These are phyloP conservation scores for Phialemoniopsis sp. DNA, from an alignment of 2,329 filamentous ascomycete species.

Conservation along the genomic window DNA sequence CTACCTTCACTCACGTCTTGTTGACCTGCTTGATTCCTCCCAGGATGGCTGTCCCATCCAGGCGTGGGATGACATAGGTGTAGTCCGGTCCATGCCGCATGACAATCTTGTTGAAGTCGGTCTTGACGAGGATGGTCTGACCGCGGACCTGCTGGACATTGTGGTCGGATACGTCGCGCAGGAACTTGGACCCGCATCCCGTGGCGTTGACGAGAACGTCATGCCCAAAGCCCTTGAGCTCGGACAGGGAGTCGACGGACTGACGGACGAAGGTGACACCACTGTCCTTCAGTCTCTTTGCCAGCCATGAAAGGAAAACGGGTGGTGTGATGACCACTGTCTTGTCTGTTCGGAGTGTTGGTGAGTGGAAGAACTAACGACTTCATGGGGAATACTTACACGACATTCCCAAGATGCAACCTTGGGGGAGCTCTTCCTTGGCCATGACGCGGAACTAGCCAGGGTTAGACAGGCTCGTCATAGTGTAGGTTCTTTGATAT, in stretches of 20 bases:
- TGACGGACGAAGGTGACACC: conserved; percentile 17
- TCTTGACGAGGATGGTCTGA: conserved; percentile 17
- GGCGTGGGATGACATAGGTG: conserved; percentile 16
- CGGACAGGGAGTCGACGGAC: conserved; percentile 11
- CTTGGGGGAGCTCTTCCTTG: conserved; percentile 3
- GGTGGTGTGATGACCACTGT: conserved; percentile 15
- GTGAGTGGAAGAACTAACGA: too few species aligned
- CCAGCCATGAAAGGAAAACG: conserved; percentile 18
- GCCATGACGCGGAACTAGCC: neutral
- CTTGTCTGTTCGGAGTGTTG: conserved; percentile 1
- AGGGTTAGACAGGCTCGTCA: too few species aligned
- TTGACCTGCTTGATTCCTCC: conserved; percentile 15
- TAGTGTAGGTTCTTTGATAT: too few species aligned
- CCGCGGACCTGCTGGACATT: conserved; percentile 14
- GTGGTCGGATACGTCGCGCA: conserved; percentile 12
- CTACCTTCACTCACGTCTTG: conserved; percentile 1
- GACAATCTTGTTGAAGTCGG: conserved; percentile 12
- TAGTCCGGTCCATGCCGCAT: conserved; percentile 18
- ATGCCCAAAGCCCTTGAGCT: conserved; percentile 12
- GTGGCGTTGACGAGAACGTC: conserved; percentile 20
- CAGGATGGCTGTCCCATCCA: conserved; percentile 16
- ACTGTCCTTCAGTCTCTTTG: conserved; percentile 8
- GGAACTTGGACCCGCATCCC: conserved; percentile 10
- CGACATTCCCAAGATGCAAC: conserved; percentile 4
- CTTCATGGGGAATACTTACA: neutral